Base-by-base conservation (phyloP, 202 grass and related monocot species). In the Cymbopogon flexuosus region DNA sequence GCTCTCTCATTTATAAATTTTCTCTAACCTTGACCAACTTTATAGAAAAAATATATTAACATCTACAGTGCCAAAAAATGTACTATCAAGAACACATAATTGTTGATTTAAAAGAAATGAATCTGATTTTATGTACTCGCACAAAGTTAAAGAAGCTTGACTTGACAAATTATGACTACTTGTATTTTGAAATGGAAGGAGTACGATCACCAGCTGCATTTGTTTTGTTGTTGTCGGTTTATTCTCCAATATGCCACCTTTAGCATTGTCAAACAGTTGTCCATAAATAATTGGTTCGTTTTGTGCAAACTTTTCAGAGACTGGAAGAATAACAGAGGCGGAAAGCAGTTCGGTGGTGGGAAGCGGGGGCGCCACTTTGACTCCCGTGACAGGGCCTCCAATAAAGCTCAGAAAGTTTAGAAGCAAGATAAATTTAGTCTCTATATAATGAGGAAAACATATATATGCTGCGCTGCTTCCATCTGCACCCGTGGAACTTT, bases 321-420 rank as follows among this genome's bases (percentile, higher is more conserved):
- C n/a, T 77, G 77, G 78, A 87, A 72, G 70, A 76, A 75, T 23
- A 79, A 80, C 47, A 79, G 86, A 72, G 86, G 84, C 3, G 89
- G 92, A 68, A 91, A 71, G 76, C 81, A 79, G 63, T 84, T 80
- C 11, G 80, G 79, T 63, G 85, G 81, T 49, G 85, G 81, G 65
- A 94, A 89, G 86, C 86, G 84, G 6, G 31, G 83, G 16, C 84
- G 84, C 36, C 56, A 84, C 46, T 84, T 75, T 0, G 84, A 91
- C 69, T 80, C 81, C 23, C 21, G 72, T 14, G 86, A 87, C 13
- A 83, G 75, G 42, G n/a, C 57, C 7, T 70, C 84, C n/a, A 85
- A 77, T 18, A 93, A 93, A 87, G 73, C 65, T 77, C 74, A 69
- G 31, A 94, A 91, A 51, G 39, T 87, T 29, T 77, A 62, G 79